Evolutionary conservation across 208 protist genomes (phyloP).

Genomic region (Acanthamoeba healyi): DNA sequence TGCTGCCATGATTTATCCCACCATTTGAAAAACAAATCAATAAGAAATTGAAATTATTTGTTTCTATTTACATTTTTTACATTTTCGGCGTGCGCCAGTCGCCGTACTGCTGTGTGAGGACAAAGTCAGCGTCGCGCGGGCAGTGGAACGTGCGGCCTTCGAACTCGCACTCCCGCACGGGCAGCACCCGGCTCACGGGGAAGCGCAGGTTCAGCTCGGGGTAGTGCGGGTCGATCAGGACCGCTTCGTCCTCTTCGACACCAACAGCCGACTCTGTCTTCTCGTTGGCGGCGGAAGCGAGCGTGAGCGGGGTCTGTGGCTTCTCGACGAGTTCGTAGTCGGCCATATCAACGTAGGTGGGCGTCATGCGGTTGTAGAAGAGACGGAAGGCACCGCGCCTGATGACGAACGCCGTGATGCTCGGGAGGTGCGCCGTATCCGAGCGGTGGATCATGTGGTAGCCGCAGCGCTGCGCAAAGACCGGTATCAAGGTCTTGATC

Average conservation of each 20-base stretch:
- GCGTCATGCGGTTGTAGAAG: not conserved
- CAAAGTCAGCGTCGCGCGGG: slow-evolving; percentile 18
- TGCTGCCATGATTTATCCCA: not conserved
- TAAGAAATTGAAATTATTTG: no score
- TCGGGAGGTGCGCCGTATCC: not conserved
- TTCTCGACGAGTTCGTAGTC: not conserved
- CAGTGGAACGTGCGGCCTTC: slow-evolving; percentile 15
- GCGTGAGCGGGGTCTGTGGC: no score
- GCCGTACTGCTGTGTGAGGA: slow-evolving; percentile 22
- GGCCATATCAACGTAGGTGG: slow-evolving; percentile 23
- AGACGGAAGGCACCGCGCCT: slow-evolving; percentile 21
- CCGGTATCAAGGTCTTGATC: not conserved
- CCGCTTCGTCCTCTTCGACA: not conserved
- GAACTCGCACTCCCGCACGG: not conserved
- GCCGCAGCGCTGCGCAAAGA: not conserved
- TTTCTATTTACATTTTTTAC: not conserved
- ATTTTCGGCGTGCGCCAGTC: slow-evolving; percentile 36
- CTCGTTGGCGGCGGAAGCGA: no score
- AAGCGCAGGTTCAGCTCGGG: not conserved
- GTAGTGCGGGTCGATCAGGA: not conserved
- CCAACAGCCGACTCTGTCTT: not conserved
- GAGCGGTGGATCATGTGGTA: slow-evolving; percentile 51
- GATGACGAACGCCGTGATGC: slow-evolving; percentile 18
- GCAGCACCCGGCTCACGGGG: not conserved
- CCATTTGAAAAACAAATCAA: not conserved